A percentile compares a stretch with the other conserved stretches of the same genome.
phyloP scores from a whole-genome alignment of 2,329 filamentous ascomycete genomes.

The Calonectria montana region DNA sequence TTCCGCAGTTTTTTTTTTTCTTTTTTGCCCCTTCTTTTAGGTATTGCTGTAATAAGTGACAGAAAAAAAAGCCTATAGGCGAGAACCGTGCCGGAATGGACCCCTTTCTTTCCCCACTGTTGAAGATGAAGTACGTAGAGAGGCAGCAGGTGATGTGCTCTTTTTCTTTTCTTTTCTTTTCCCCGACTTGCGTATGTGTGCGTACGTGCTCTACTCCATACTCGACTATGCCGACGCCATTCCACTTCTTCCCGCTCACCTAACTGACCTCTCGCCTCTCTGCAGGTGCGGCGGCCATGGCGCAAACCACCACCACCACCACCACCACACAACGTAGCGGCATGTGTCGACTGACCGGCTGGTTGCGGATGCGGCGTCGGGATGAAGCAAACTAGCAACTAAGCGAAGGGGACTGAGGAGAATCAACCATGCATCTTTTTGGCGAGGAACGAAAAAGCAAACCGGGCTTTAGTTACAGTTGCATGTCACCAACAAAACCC shows the following conservation, averaged over 20 bases:
- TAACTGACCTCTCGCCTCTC: not conserved
- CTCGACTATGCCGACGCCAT: not conserved
- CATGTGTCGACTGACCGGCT: conserved; percentile 3
- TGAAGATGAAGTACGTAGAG: not conserved
- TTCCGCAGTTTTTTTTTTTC: not conserved
- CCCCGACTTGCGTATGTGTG: too few relatives aligned
- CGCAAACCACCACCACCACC: too few relatives aligned
- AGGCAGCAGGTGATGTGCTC: not conserved
- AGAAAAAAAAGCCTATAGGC: not conserved
- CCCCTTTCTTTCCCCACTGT: not conserved
- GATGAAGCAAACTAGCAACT: conserved; percentile 21
- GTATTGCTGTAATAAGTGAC: not conserved
- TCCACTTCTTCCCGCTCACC: conserved; percentile 4
- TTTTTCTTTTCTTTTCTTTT: not conserved
- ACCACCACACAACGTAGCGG: not conserved
- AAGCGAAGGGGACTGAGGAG: conserved; percentile 14
- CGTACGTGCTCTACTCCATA: not conserved
- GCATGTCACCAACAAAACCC: not conserved
- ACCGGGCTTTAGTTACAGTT: not conserved
- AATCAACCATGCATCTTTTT: not conserved
- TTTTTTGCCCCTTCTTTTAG: not conserved
- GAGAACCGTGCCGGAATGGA: not conserved
- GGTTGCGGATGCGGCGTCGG: conserved; percentile 3
- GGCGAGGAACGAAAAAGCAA: conserved; percentile 6
- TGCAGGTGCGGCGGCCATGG: not conserved